Evolutionary conservation across 768 basidiomycete genomes (phyloP), one percentile per base, ranked within the genome.

Genomic region (Tubosaeta sp.): DNA sequence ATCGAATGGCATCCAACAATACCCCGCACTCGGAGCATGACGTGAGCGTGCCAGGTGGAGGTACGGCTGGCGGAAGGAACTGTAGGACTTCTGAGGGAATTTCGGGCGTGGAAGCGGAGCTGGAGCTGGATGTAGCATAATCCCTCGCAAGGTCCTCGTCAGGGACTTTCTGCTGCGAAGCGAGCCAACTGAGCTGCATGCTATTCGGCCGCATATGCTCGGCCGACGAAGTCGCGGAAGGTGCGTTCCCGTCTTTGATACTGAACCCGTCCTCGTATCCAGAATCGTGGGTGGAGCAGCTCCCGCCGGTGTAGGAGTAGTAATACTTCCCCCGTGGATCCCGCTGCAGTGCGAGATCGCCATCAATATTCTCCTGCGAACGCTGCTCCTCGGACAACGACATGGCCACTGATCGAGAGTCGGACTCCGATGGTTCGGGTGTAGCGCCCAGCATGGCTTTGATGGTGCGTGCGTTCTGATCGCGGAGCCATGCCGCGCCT

Each of bases 1-100:
- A 97, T 43, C 91, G 84, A 65, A 95, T 83, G n/a, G 82, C 78
- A 47, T 91, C 86, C 17, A 97, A 73, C 6, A 83, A 62, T 0
- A 76, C 67, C 13, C 86, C 87, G 59, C 95, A 97, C 43, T 82
- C 81, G 1, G 91, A 93, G 68, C 95, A 97, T 45, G 83, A 80
- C 1, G 92, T 91, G 16, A 89, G 78, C 43, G 77, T 75, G 25
- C 81, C 79, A 5, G 78, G 74, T 9, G 85, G 80, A 19, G 85
- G 79, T 1, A 71, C 72, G 19, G 71, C 62, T 4, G 76, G 71
- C 2, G 74, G 73, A 25, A 80, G 67, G 52, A 74, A 79, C 35
- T 78, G 80, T 13, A 84, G 72, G 1, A 82, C 72, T 51, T 86
- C 82, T 0, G 72, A 69, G 9, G 76, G 75, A 31, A 79, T 77